These are phyloP conservation scores for Avena atlantica DNA, from an alignment of 176 grass and related monocot species.

Conservation along the genomic window DNA sequence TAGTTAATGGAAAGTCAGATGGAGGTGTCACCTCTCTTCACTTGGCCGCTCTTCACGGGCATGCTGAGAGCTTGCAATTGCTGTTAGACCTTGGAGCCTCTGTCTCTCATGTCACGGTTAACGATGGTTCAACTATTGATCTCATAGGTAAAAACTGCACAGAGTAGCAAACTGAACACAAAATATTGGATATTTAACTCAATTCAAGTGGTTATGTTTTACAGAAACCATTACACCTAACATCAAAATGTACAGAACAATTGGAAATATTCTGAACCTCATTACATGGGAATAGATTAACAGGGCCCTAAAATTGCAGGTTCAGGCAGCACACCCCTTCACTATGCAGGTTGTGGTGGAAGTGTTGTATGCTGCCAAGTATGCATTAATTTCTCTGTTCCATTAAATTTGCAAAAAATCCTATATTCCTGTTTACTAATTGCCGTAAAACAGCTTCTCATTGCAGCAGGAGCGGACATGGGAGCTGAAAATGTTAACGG, in stretches of 20 bases:
- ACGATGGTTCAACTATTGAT: constrained; percentile 99
- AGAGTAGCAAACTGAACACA: constrained; percentile 12
- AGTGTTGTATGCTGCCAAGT: constrained; percentile 93
- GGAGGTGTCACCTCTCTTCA: constrained; percentile 91
- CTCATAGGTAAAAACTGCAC: constrained; percentile 72
- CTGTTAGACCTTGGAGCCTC: constrained; percentile 92
- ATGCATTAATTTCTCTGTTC: constrained; percentile 49
- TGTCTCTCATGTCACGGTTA: constrained; percentile 78
- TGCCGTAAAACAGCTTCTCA: constrained; percentile 70
- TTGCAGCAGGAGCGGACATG: constrained; percentile 84
- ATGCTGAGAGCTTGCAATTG: constrained; percentile 82
- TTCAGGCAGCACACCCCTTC: constrained; percentile 87
- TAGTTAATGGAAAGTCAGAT: constrained; percentile 86
- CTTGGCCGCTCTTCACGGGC: constrained; percentile 85
- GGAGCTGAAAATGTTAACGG: constrained; percentile 76
- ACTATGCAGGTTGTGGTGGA: constrained; percentile 95
- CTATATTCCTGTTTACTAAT: constrained; percentile 44
- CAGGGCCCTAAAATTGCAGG: constrained; percentile 61
- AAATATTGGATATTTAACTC: not conserved
- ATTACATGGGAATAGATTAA: constrained; percentile 28
- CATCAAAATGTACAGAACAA: constrained; percentile 8
- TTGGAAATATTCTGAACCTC: not conserved
- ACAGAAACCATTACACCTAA: constrained; percentile 4
- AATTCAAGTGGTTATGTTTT: constrained; percentile 23
- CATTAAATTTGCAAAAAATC: constrained; percentile 17